Conservation (phyloP, 192 early-diverging fungal species). For the Coemansia sp. region DNA sequence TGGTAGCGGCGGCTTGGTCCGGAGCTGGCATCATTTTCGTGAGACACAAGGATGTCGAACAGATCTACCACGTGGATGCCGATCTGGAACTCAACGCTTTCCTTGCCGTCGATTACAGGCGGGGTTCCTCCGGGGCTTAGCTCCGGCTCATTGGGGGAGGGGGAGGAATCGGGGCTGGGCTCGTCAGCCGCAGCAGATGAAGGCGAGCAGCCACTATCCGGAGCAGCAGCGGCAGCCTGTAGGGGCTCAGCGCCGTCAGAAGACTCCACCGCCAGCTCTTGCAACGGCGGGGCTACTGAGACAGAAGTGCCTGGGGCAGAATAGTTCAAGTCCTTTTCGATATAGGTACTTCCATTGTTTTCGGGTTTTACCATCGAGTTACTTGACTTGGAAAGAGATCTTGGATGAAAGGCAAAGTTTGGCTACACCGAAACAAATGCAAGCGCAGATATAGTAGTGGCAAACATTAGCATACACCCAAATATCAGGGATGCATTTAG, state of each 20-base stretch:
- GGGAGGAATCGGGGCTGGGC: not conserved
- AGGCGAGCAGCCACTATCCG: not conserved
- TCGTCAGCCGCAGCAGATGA: not conserved
- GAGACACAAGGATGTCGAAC: slow-evolving; percentile 63
- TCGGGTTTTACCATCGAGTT: slow-evolving; percentile 43
- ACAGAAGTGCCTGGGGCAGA: slow-evolving; percentile 1
- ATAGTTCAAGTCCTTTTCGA: slow-evolving; percentile 33
- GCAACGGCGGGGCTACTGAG: too few species aligned
- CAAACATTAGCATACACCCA: too few species aligned
- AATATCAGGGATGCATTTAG: too few species aligned
- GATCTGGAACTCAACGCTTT: slow-evolving; percentile 66
- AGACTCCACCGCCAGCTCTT: too few species aligned
- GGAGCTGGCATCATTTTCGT: slow-evolving; percentile 14
- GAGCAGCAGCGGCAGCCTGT: not conserved
- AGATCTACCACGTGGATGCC: slow-evolving; percentile 76
- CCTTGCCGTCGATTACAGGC: slow-evolving; percentile 59
- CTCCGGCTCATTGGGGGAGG: slow-evolving; percentile 19
- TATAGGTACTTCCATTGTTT: slow-evolving; percentile 53
- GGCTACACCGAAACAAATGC: too few species aligned
- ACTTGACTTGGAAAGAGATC: slow-evolving; percentile 9
- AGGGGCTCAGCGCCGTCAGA: slow-evolving; percentile 10
- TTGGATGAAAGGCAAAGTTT: not conserved
- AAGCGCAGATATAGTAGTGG: too few species aligned
- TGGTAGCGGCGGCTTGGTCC: slow-evolving; percentile 34
- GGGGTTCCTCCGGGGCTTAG: slow-evolving; percentile 12